Base-by-base conservation (phyloP, 106 monocot genomes). In the Acorus gramineus region DNA sequence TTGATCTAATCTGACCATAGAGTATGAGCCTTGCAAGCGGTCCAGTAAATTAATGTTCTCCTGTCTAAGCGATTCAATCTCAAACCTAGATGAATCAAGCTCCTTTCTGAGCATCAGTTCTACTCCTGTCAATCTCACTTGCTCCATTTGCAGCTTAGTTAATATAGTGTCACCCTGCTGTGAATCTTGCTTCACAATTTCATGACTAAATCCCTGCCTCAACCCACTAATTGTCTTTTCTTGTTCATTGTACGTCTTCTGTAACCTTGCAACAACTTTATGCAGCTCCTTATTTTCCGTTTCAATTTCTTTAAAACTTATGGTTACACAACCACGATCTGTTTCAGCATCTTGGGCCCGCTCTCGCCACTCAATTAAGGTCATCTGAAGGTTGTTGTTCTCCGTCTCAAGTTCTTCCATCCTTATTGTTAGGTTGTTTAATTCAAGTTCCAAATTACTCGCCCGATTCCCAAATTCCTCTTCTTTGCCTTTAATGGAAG, bases 51-150 rank as follows among this genome's bases (percentile, higher is more conserved):
- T 57, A 8, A 65, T 49, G 44, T 87, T 91, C 59, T 96, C 96
- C 50, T 73, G 68, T 53, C 85, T 85, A n/a, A 96, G 74, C 3
- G 73, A 72, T 66, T 96, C 77, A 46, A 80, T 11, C 67, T 91
- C 85, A 68, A 55, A 42, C 71, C 74, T 79, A 73, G 74, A 81
- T 52, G 87, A 80, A 57, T 87, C 87, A 11, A 79, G 47, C 72
- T 96, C 96, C 69, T 75, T 85, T 64, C 96, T 76, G 57, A 96
- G 81, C 49, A 62, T 81, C 47, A 77, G 82, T 60, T 96, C 96
- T 10, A 96, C 85, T 65, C 85, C 85, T n/a, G 78, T 78, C 55
- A 96, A 67, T 66, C 90, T 69, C 28, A 87, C 44, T 65, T 87
- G 84, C 66, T 96, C 96, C 68, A 79, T 57, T 57, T 87, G 80